Percentiles rank a stretch among this genome's conserved stretches.
These are phyloP conservation scores for Fulvia fulva DNA, from an alignment of 2,329 filamentous ascomycete genomes.

Conservation along the genomic window DNA sequence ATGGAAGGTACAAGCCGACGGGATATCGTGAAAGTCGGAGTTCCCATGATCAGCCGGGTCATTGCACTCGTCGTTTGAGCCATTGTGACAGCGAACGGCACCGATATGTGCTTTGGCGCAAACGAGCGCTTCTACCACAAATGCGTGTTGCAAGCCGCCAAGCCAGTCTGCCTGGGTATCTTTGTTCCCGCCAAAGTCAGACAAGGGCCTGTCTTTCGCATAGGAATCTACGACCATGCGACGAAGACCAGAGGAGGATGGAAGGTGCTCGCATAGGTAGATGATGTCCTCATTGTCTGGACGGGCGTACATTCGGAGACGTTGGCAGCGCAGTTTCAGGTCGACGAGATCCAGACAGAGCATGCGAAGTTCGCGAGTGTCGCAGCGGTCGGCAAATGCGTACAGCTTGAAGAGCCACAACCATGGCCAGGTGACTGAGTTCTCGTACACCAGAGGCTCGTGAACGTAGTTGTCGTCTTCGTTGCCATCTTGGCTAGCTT, in stretches of 20 bases:
- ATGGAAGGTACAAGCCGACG: not conserved
- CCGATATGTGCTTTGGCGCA: not conserved
- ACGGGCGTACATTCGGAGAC: not conserved
- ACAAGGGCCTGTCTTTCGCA: not conserved
- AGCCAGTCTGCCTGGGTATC: not conserved
- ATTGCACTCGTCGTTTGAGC: not conserved
- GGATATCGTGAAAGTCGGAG: not conserved
- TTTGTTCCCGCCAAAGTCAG: not conserved
- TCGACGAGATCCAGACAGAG: constrained; percentile 11
- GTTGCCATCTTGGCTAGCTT: too few species aligned
- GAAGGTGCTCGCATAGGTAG: constrained; percentile 1
- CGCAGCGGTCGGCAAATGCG: constrained; percentile 13
- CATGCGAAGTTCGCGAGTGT: constrained; percentile 10
- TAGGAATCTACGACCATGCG: not conserved
- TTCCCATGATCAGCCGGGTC: not conserved
- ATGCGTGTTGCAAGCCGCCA: not conserved
- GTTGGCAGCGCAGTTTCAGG: constrained; percentile 1
- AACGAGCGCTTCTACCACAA: not conserved
- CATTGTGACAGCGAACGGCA: not conserved
- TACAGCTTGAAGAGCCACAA: constrained; percentile 11
- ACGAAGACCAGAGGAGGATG: not conserved
- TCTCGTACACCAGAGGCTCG: not conserved
- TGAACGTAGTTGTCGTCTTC: too few species aligned
- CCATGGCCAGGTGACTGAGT: constrained; percentile 12
- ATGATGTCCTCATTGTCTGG: constrained; percentile 1